Evolutionary conservation across 179 eudicot genomes (phyloP).

Genomic region (Corrigiola litoralis): DNA sequence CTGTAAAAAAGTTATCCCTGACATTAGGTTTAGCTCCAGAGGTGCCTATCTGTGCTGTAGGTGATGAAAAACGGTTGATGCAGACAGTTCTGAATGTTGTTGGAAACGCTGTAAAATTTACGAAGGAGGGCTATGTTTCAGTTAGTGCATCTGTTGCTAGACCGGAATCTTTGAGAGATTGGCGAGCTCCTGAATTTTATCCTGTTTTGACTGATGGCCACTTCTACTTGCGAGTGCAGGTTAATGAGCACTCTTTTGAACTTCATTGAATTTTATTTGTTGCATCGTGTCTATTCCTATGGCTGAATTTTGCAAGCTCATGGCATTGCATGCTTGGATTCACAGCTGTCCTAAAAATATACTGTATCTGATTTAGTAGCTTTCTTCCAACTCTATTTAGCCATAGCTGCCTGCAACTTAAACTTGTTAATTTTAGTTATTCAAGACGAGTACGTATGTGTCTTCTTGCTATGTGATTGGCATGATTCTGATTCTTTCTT

Average conservation of each 20-base stretch:
- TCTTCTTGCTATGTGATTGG: neutral
- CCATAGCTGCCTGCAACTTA: neutral
- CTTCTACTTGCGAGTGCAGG: slow-evolving; percentile 85
- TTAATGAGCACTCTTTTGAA: slow-evolving; percentile 13
- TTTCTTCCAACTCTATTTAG: neutral
- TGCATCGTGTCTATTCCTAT: neutral
- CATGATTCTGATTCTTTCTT: neutral
- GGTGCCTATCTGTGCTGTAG: slow-evolving; percentile 62
- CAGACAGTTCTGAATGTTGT: slow-evolving; percentile 70
- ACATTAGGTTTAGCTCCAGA: slow-evolving; percentile 59
- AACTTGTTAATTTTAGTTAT: too few relatives aligned
- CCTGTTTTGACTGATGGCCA: slow-evolving; percentile 54
- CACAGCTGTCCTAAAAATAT: neutral
- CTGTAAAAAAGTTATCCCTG: slow-evolving; percentile 72
- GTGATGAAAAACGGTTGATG: slow-evolving; percentile 83
- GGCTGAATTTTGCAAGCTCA: too few relatives aligned
- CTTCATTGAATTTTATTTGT: neutral
- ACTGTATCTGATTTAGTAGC: neutral
- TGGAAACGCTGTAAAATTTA: slow-evolving; percentile 90
- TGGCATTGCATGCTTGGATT: neutral
- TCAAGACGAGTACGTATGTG: neutral
- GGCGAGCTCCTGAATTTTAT: slow-evolving; percentile 55
- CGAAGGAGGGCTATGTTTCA: slow-evolving; percentile 72
- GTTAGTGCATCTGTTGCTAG: slow-evolving; percentile 66
- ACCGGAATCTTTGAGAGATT: slow-evolving; percentile 66